These are phyloP conservation scores for Fusarium pseudonygamai DNA, from an alignment of 2,329 filamentous ascomycete species.

Conservation along the genomic window DNA sequence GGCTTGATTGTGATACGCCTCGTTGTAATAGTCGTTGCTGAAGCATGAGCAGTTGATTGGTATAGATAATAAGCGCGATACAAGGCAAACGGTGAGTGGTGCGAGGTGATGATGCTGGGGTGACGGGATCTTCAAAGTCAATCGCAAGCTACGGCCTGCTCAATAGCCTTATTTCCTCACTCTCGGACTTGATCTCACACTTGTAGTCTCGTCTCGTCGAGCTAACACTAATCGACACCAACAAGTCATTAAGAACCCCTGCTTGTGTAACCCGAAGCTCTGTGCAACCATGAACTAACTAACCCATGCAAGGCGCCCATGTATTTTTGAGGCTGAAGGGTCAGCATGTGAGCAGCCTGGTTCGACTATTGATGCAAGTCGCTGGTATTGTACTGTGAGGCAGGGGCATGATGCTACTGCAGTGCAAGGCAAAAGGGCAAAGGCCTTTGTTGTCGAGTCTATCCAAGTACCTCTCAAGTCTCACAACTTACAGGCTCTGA, in stretches of 20 bases:
- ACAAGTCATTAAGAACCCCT: not conserved
- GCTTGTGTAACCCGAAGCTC: constrained; percentile 16
- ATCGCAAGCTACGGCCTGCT: constrained; percentile 11
- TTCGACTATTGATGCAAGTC: constrained; percentile 31
- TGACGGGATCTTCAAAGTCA: constrained; percentile 18
- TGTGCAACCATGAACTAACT: not conserved
- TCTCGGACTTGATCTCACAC: not conserved
- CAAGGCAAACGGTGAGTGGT: constrained; percentile 14
- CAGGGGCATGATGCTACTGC: not conserved
- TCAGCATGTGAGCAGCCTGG: constrained; percentile 21
- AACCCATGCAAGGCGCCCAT: constrained; percentile 11
- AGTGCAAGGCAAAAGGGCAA: not conserved
- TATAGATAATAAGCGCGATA: constrained; percentile 2
- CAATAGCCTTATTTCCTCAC: not conserved
- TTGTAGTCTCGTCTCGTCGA: not conserved
- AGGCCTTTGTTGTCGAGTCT: not conserved
- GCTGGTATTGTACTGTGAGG: constrained; percentile 8
- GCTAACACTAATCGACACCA: not conserved
- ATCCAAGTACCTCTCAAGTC: constrained; percentile 24
- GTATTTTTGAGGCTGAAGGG: constrained; percentile 22
- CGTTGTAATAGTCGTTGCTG: not conserved
- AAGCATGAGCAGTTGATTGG: constrained; percentile 6
- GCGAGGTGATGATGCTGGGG: not conserved
- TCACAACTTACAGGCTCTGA: not conserved
- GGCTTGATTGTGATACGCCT: constrained; percentile 16